Base-by-base conservation (phyloP, 352 stramenopile species). In the Phytopythium ostracodes region DNA sequence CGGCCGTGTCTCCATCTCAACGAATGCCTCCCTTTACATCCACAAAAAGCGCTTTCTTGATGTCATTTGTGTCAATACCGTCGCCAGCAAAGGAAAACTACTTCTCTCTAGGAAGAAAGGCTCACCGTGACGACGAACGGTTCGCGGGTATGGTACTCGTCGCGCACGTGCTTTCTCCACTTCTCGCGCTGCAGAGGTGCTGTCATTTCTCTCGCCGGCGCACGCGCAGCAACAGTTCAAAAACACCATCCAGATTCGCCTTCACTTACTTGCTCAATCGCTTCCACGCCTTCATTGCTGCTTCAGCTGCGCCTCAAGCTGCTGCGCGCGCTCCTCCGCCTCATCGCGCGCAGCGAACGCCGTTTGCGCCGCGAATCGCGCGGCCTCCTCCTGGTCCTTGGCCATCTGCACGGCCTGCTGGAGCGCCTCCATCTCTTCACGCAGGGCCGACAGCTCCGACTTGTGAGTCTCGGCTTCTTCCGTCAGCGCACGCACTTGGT, bases 311-410 rank as follows among this genome's bases (percentile, higher is more conserved):
- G 75, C 64, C 60, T 75, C 71, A 49, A 85, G 71, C 56, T 72
- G 61, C 44, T 74, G 73, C 42, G 71, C 75, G 12, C 67, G 63
- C 38, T 84, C 75, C 47, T 92, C 80, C 24, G 74, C 75, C 51
- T 73, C 70, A 56, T 92, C 84, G 11, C 81, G 77, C n/a, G 79
- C 81, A 18, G 77, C 73, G 51, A 91, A 91, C 17, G 84, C 81
- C 22, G 79, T 63, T 57, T 91, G 81, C n/a, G 81, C 84, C 24
- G 84, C 73, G 67, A 83, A 90, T 29, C 84, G 71, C 59, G 81
- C 81, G 44, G 84, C 84, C 33, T 89, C 81, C 42, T 89, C 84
- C 55, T 77, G 88, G 56, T 93, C 84, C 40, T 87, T 77, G 10
- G 81, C 78, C 27, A 75, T 61, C 38, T 80, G 68, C 43, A 79